Base-by-base conservation (phyloP, 345 rosid genomes). In the Gossypium bickii region DNA sequence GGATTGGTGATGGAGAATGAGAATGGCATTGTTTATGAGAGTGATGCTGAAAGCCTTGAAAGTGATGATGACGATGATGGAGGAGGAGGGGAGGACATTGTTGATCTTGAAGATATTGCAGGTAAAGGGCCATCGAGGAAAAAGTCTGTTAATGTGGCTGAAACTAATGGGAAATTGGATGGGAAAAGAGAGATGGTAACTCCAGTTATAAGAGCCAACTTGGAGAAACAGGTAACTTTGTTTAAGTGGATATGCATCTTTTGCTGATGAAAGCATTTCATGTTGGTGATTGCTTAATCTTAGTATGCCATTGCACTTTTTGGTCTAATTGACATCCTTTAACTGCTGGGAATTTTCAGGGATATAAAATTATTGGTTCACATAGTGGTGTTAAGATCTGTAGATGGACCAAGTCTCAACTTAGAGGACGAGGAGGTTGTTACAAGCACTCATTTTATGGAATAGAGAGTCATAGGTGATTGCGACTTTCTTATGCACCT, bases 341-440 rank as follows among this genome's bases (percentile, higher is more conserved):
- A 77, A 62, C 9, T 61, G 52, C 2, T 60, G 49, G 81, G 67
- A 58, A 81, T 78, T 78, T 86, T 78, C 93, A 93, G 99, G 98
- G 99, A 18, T 95, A 95, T 83, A 93, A 93, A 79, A 89, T 95
- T 55, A 90, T 95, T 71, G 99, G 99, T 83, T 93, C 99, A 9
- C 99, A 95, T 83, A 89, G 99, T 60, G 97, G 99, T 18, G 99
- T 95, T 74, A 95, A 95, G 74, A 93, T 95, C 60, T 95, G 98
- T 86, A 81, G 98, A 86, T 93, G 99, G 99, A 95, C 99, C 71
- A 95, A 95, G 82, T 95, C 98, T 38, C 99, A 95, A 72, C 99
- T 95, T 78, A 89, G 98, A 86, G 99, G 99, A 52, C 87, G 99
- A 71, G 99, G 99, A 87, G 99, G 99, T 74, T 95, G 97, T 86